A percentile compares a stretch with the other conserved stretches of the same genome.
These are phyloP conservation scores for Colletotrichum tofieldiae DNA, from an alignment of 2,329 filamentous ascomycete species.

Conservation along the genomic window DNA sequence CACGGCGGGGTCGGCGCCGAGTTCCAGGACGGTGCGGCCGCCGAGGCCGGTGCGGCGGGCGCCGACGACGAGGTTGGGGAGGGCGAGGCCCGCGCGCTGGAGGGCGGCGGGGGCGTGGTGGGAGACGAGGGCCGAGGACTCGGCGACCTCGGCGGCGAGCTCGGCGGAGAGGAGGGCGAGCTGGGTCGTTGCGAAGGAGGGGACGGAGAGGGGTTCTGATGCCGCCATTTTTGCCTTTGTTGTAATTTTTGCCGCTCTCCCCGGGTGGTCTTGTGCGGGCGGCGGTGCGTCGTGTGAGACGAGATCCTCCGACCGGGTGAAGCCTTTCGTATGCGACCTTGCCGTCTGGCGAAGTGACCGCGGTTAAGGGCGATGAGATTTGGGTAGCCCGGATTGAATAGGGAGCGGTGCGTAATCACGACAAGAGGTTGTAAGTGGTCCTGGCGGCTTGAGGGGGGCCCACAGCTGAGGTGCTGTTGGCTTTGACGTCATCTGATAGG, in stretches of 20 bases:
- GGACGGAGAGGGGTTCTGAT: conserved; percentile 69
- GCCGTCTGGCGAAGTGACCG: background rate
- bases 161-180: conserved; percentile 80
- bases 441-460: background rate
- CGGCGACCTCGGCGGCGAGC: conserved; percentile 79
- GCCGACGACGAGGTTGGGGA: conserved; percentile 81
- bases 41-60: conserved; percentile 91
- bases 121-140: conserved; percentile 78
- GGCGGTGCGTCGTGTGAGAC: too few relatives aligned
- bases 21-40: conserved; percentile 90
- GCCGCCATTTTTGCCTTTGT: conserved; percentile 51
- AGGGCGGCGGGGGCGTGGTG: conserved; percentile 78
- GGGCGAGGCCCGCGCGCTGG: conserved; percentile 83
- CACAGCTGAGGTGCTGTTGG: conserved; percentile 16
- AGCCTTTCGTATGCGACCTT: background rate
- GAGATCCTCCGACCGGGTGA: too few relatives aligned
- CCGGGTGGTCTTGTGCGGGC: too few relatives aligned
- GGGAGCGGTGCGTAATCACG: conserved; percentile 11
- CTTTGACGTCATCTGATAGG: conserved; percentile 43
- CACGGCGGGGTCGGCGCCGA: conserved; percentile 81
- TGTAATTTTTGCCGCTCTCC: background rate
- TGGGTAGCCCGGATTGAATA: background rate
- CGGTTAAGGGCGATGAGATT: background rate
- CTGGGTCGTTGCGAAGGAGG: conserved; percentile 80
- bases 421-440: conserved; percentile 18